Conservation (phyloP, 2,329 filamentous ascomycete genomes). For the Clonostachys sp. region DNA sequence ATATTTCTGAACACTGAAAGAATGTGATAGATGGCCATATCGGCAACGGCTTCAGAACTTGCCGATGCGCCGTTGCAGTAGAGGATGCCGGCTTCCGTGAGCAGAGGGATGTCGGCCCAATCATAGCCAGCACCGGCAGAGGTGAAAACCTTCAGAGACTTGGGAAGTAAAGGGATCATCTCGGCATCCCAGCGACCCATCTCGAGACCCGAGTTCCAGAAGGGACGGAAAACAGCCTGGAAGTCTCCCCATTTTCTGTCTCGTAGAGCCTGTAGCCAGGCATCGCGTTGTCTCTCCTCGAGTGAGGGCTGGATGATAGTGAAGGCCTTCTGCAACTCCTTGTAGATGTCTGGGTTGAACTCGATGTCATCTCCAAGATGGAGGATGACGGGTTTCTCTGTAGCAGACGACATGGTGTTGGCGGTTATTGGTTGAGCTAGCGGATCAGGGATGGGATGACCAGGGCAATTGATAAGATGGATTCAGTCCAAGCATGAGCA, state of each 20-base stretch:
- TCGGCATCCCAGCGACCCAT: conserved; percentile 61
- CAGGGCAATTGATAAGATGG: too few relatives aligned
- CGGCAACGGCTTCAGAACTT: conserved; percentile 57
- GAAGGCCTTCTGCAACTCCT: conserved; percentile 17
- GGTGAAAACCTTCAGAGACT: conserved; percentile 50
- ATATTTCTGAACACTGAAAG: conserved; percentile 54
- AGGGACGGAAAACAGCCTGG: conserved; percentile 46
- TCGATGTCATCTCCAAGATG: conserved; percentile 23
- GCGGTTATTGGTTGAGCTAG: too few relatives aligned
- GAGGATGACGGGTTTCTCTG: conserved; percentile 17
- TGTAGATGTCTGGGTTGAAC: conserved; percentile 20
- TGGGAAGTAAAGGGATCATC: conserved; percentile 47
- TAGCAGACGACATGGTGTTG: too few relatives aligned
- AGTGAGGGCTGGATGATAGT: conserved; percentile 24
- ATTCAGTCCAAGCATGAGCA: too few relatives aligned
- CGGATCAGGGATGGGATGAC: too few relatives aligned
- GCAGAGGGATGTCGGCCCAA: conserved; percentile 49
- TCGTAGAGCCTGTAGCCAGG: conserved; percentile 28
- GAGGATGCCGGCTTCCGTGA: conserved; percentile 32
- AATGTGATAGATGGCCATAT: conserved; percentile 55
- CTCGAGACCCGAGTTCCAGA: conserved; percentile 61
- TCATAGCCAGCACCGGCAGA: conserved; percentile 60
- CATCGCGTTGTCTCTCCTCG: conserved; percentile 27
- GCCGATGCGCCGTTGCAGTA: conserved; percentile 61
- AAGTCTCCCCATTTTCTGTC: conserved; percentile 35